These are phyloP conservation scores for Claviceps pusilla DNA, from an alignment of 2,329 filamentous ascomycete species.

Conservation along the genomic window DNA sequence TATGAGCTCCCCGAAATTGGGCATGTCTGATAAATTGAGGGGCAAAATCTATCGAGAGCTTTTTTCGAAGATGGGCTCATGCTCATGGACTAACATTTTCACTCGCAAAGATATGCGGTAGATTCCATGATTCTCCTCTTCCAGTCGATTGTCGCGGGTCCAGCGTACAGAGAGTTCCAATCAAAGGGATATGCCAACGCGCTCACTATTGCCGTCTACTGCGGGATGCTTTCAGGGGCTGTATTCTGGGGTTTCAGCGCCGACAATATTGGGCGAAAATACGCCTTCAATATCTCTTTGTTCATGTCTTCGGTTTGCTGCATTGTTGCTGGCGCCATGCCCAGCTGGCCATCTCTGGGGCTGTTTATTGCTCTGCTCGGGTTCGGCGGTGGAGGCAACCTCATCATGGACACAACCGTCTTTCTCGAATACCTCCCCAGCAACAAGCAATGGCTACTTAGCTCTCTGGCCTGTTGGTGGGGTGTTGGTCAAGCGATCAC, in stretches of 20 bases:
- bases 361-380: conserved; percentile 47
- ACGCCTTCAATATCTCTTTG: conserved; percentile 53
- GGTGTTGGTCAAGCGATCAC: conserved; percentile 35
- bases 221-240: conserved; percentile 39
- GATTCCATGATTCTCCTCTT: conserved; percentile 35
- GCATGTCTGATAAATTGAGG: not conserved
- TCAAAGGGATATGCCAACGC: conserved; percentile 38
- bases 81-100: not conserved
- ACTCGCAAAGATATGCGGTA: conserved; percentile 26
- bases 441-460: conserved; percentile 32
- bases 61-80: not conserved
- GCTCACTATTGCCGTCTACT: conserved; percentile 47
- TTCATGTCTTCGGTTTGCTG: conserved; percentile 42
- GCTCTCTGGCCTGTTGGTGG: conserved; percentile 33
- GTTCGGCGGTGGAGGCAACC: conserved; percentile 42
- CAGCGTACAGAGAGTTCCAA: conserved; percentile 45
- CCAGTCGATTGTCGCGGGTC: conserved; percentile 45
- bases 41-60: not conserved
- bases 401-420: conserved; percentile 35
- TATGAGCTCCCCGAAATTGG: not conserved
- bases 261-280: conserved; percentile 52
- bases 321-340: conserved; percentile 50
- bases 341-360: conserved; percentile 50
- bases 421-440: conserved; percentile 36
- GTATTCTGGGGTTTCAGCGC: conserved; percentile 55